Conservation (phyloP, 169 alveolate species). For the Nephromyces sp. region DNA sequence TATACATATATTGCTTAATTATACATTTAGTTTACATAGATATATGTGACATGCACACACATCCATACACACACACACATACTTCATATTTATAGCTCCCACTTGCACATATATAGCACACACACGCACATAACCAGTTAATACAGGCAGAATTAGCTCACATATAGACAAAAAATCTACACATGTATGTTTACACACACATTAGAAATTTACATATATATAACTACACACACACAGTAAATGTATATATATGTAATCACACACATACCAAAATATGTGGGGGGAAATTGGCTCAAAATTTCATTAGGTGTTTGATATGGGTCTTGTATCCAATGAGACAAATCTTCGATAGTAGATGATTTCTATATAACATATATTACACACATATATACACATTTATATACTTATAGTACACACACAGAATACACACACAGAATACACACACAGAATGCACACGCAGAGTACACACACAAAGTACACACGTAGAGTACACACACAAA, state of each 20-base stretch:
- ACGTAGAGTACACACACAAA: too few species aligned
- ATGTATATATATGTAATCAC: background rate
- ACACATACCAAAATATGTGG: slow-evolving; percentile 1
- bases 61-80: too few species aligned
- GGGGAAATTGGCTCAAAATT: slow-evolving; percentile 12
- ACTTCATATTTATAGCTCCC: too few species aligned
- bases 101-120: too few species aligned
- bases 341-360: slow-evolving; percentile 1
- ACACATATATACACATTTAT: background rate
- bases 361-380: background rate
- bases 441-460: too few species aligned
- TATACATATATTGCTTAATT: background rate
- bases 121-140: background rate
- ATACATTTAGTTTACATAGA: background rate
- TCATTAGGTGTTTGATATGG: slow-evolving; percentile 10
- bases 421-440: too few species aligned
- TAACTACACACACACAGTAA: background rate
- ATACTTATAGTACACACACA: too few species aligned
- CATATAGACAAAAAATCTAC: background rate
- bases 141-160: background rate
- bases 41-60: too few species aligned
- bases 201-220: background rate
- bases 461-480: too few species aligned
- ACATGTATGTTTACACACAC: background rate
- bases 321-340: slow-evolving; percentile 13